Evolutionary conservation across 352 stramenopile species (phyloP).

Genomic region (Phytophthora boehmeriae): DNA sequence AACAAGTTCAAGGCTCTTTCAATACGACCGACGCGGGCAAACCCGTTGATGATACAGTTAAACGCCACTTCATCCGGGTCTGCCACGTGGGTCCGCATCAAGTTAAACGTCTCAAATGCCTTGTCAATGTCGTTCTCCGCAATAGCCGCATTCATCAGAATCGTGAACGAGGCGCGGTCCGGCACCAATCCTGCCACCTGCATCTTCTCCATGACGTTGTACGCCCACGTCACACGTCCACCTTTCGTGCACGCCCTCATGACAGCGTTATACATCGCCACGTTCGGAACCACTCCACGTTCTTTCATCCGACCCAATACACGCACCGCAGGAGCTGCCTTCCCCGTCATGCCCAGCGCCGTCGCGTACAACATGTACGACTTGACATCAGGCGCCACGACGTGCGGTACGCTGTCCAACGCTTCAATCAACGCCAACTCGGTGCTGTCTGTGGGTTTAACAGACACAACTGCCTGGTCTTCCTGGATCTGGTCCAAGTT

Average conservation of each 20-base stretch:
- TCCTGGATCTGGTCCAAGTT: constrained; percentile 39
- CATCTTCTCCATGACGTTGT: constrained; percentile 90
- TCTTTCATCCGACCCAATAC: constrained; percentile 86
- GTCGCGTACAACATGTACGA: constrained; percentile 86
- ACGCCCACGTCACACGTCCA: constrained; percentile 65
- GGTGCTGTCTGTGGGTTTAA: constrained; percentile 25
- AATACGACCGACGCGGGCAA: constrained; percentile 72
- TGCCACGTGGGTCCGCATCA: constrained; percentile 77
- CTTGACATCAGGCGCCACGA: constrained; percentile 52
- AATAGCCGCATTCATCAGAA: constrained; percentile 82
- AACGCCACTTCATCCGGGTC: constrained; percentile 78
- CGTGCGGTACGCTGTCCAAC: constrained; percentile 57
- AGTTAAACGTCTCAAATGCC: constrained; percentile 85
- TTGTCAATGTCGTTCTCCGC: constrained; percentile 75
- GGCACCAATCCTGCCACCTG: constrained; percentile 73
- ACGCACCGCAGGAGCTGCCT: constrained; percentile 63
- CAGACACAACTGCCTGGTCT: constrained; percentile 8
- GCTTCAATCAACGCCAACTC: constrained; percentile 42
- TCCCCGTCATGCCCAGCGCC: constrained; percentile 48
- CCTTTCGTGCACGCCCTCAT: constrained; percentile 85
- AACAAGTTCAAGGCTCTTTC: constrained; percentile 78
- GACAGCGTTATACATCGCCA: constrained; percentile 77
- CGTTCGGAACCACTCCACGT: constrained; percentile 56
- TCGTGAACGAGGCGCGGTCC: constrained; percentile 74
- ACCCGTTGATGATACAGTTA: constrained; percentile 76